Base-by-base conservation (phyloP, 1,284 basidiomycete genomes). In the Fomitiporia mediterranea region DNA sequence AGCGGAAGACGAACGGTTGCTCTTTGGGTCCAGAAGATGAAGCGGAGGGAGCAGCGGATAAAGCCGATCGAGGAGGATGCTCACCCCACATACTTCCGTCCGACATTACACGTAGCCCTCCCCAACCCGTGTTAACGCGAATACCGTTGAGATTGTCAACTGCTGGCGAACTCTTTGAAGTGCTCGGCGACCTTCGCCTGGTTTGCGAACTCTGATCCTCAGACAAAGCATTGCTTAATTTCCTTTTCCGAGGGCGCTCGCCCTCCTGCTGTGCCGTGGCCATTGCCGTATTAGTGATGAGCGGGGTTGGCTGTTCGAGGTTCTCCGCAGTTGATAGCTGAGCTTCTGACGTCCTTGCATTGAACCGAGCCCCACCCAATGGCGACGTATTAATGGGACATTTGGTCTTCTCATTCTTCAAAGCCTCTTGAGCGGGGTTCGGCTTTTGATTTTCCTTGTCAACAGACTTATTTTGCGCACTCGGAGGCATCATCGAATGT, bases 371-470 rank as follows among this genome's bases (percentile, higher is more conserved):
- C 4, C 34, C 37, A 7, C 51, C 56, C 32, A 58, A 37, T 27
- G 51, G 55, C 40, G 50, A 38, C 6, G 49, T 27, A 19, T 43
- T 46, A 8, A 15, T 17, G 21, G 54, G 19, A 15, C n/a, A 15
- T 19, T 19, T 40, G 15, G 39, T 2, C n/a, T n/a, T 34, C 28
- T 19, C n/a, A 15, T 23, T 23, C 37, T 47, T 52, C 6, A 27
- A 8, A 40, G 27, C 7, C 28, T 53, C 17, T 13, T 21, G 15
- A 5, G 35, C 19, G 28, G 27, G 56, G 15, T 30, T 35, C 11
- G 56, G 56, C 35, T 53, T 57, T 21, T 43, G 43, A 37, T 57
- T 57, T 46, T 57, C 56, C 37, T 57, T 57, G 25, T 57, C 50
- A 4, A n/a, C 39, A 25, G 44, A 13, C 2, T 19, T 46, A n/a